Base-by-base conservation (phyloP, 345 rosid genomes). In the Aquilaria yunnanensis region DNA sequence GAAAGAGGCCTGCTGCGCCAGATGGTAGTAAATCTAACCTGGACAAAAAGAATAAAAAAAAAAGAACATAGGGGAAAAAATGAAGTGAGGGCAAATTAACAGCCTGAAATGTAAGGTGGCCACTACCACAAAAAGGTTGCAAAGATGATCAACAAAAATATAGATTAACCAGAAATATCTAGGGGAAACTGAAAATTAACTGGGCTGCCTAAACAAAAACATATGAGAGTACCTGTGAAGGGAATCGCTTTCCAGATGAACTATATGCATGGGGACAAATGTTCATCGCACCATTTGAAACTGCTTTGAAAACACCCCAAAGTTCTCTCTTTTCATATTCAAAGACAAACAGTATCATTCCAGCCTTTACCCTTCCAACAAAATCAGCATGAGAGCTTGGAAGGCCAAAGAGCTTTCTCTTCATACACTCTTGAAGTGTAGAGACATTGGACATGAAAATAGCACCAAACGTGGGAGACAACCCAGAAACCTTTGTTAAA, bases 271-370 rank as follows among this genome's bases (percentile, higher is more conserved):
- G 5, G 43, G 56, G 61, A 57, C 32, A 6, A 49, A 57, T 66
- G 57, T 57, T 49, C 51, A 57, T 52, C 49, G 49, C 57, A 34
- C 69, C 62, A 49, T 66, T 50, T 6, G 62, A 50, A 57, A 51
- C 50, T 57, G 69, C 69, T 50, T 57, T 57, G 51, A 66, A 66
- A 47, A 66, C 63, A 13, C 69, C 69, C 49, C 58, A n/a, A 50
- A 66, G 57, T 58, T 66, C 7, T 66, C 57, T 54, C 31, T 50
- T 58, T 51, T 66, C 69, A 50, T 58, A 58, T 50, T 57, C 58
- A 16, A 66, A 66, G 51, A 66, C 63, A 41, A 58, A 66, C 69
- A 66, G 30, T 14, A 66, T 58, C 69, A 66, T 66, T 51, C 63
- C 63, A 9, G n/a, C 50, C 62, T 66, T 66, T 34, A 66, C 57